Evolutionary conservation across 2,329 filamentous ascomycete species (phyloP), one percentile per base, ranked within the genome.

Genomic region (Nannizziopsis arthrosporioides): DNA sequence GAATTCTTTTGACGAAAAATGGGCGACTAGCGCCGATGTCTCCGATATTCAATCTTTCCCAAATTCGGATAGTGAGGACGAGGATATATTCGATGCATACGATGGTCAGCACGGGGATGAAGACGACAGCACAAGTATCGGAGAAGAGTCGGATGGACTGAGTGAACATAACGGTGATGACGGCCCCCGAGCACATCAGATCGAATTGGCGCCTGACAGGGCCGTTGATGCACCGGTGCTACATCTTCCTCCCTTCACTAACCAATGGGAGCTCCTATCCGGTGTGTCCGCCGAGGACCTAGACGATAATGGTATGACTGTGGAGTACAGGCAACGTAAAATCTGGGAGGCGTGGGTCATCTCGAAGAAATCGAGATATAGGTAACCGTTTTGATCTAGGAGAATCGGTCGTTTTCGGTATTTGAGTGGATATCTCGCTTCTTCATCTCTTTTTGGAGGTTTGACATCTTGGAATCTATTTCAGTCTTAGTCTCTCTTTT

Each of bases 1-100:
- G 2, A 67, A 64, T 32, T 67, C 74, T 44, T 77, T 76, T 50
- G 73, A 78, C 51, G 67, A 69, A 19, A 63, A 55, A 18, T 55
- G 51, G 32, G 51, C 56, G 2, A 53, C 54, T 4, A 56, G 55
- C 5, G 54, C 56, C n/a, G 55, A 59, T 36, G 52, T 57, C 17
- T 53, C 40, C 15, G 45, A 54, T 47, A 43, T 47, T 42, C 47
- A 55, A 48, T 55, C 50, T 1, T 55, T 55, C 32, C 51, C 51
- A 2, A 53, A 55, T 36, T 54, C 51, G 7, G 54, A 57, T 31
- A 51, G 48, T 35, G 51, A 50, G 19, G 53, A 48, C 46, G 53
- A 53, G 10, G 50, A 55, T 35, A 36, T 56, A n/a, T 51, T 53
- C 37, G 50, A 56, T 27, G 38, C 3, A 2, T 51, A 54, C 31